Conservation (phyloP, 768 basidiomycete species). For the Gelatoporia subvermispora region DNA sequence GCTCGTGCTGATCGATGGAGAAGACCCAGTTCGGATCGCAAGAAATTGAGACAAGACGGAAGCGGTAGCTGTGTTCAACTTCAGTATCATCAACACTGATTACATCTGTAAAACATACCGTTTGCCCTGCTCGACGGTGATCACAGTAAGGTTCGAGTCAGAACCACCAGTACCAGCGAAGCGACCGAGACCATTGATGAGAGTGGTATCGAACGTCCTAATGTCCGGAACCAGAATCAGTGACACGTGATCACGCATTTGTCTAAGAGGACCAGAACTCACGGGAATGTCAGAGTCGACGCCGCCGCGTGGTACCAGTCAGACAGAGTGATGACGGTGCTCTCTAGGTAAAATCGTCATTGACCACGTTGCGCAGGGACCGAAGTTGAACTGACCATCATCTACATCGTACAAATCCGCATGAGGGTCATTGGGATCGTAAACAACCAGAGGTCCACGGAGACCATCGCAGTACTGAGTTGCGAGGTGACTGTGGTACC, state of each 20-base stretch:
- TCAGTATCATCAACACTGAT: neutral
- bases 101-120: slow-evolving; percentile 2
- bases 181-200: slow-evolving; percentile 47
- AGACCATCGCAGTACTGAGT: slow-evolving; percentile 39
- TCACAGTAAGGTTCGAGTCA: slow-evolving; percentile 22
- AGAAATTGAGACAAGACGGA: slow-evolving; percentile 14
- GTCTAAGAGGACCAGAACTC: neutral
- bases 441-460: slow-evolving; percentile 29
- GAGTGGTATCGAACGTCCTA: slow-evolving; percentile 28
- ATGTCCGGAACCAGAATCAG: neutral
- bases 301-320: slow-evolving; percentile 36
- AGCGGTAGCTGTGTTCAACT: slow-evolving; percentile 21
- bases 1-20: slow-evolving; percentile 39
- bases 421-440: slow-evolving; percentile 25
- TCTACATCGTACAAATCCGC: slow-evolving; percentile 25
- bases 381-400: slow-evolving; percentile 10
- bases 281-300: slow-evolving; percentile 1
- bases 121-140: slow-evolving; percentile 18
- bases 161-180: slow-evolving; percentile 25
- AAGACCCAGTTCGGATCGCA: slow-evolving; percentile 37
- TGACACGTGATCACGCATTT: too few relatives aligned
- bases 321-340: slow-evolving; percentile 40
- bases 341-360: slow-evolving; percentile 19
- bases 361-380: neutral
- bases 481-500: slow-evolving; percentile 40